phyloP scores from a whole-genome alignment of 2,329 filamentous ascomycete genomes.

The Sarocladium brachiariae region DNA sequence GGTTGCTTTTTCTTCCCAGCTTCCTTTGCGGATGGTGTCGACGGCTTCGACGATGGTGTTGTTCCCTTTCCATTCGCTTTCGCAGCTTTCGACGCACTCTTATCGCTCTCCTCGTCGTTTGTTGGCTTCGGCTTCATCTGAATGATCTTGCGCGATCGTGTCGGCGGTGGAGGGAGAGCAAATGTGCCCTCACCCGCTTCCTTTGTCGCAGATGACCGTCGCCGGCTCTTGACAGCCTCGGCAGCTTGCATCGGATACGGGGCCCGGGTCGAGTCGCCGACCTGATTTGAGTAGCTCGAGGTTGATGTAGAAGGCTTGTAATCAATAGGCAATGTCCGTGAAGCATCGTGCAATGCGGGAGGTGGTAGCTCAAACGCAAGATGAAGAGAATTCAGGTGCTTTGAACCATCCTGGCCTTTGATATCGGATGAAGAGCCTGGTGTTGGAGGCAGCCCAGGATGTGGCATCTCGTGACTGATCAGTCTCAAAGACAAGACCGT shows the following conservation, averaged over 20 bases:
- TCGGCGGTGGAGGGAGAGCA: constrained; percentile 83
- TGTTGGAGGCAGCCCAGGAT: constrained; percentile 53
- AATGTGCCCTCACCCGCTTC: constrained; percentile 38
- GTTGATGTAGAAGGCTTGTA: constrained; percentile 6
- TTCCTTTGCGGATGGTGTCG: constrained; percentile 12
- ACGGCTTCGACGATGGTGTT: constrained; percentile 15
- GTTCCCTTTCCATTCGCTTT: constrained; percentile 15
- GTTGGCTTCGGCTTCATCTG: constrained; percentile 76
- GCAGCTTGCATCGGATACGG: constrained; percentile 36
- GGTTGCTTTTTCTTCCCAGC: constrained; percentile 67
- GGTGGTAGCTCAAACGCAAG: constrained; percentile 70
- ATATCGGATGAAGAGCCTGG: constrained; percentile 77
- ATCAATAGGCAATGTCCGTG: constrained; percentile 35
- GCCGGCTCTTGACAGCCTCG: constrained; percentile 46
- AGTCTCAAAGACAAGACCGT: not conserved
- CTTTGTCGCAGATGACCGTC: constrained; percentile 40
- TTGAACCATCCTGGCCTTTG: constrained; percentile 60
- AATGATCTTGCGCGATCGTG: constrained; percentile 89
- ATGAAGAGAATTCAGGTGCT: constrained; percentile 54
- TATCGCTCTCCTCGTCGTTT: constrained; percentile 16
- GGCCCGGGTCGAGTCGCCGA: constrained; percentile 12
- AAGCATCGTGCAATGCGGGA: constrained; percentile 56
- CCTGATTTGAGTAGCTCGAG: not conserved
- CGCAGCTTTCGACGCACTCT: constrained; percentile 14
- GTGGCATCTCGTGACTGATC: constrained; percentile 22